These are phyloP conservation scores for Fusarium torreyae DNA, from an alignment of 2,329 filamentous ascomycete species.

Conservation along the genomic window DNA sequence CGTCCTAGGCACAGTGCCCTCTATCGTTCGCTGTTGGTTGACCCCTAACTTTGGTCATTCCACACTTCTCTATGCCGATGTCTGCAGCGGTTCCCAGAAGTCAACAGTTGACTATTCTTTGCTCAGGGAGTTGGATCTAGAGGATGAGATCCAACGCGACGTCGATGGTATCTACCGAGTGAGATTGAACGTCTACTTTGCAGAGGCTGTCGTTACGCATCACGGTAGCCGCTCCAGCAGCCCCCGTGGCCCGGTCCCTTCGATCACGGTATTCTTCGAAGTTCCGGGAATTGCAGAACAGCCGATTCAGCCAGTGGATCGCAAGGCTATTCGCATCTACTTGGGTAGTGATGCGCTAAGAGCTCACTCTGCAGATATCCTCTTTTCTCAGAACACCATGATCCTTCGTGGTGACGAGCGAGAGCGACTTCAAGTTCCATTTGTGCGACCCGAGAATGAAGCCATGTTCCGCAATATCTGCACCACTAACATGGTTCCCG, in stretches of 20 bases:
- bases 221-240: conserved; percentile 80
- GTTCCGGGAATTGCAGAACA: conserved; percentile 73
- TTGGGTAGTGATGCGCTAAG: conserved; percentile 91
- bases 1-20: conserved; percentile 88
- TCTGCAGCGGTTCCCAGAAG: conserved; percentile 92
- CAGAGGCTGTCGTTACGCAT: conserved; percentile 88
- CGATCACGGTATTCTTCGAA: conserved; percentile 84
- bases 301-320: conserved; percentile 53
- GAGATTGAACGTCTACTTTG: conserved; percentile 87
- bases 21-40: conserved; percentile 96
- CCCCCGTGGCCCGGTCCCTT: conserved; percentile 80
- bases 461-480: conserved; percentile 82
- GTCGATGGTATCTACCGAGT: conserved; percentile 78
- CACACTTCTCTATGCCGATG: conserved; percentile 88
- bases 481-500: conserved; percentile 70
- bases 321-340: conserved; percentile 83
- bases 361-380: conserved; percentile 87
- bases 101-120: conserved; percentile 86
- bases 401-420: conserved; percentile 88
- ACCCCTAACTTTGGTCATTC: conserved; percentile 91
- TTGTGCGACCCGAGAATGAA: conserved; percentile 93
- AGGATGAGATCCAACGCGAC: conserved; percentile 75
- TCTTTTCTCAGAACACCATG: conserved; percentile 93
- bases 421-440: conserved; percentile 89
- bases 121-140: conserved; percentile 80